phyloP scores from a whole-genome alignment of 164 flowering plant species.

The Chloranthus sessilifolius region DNA sequence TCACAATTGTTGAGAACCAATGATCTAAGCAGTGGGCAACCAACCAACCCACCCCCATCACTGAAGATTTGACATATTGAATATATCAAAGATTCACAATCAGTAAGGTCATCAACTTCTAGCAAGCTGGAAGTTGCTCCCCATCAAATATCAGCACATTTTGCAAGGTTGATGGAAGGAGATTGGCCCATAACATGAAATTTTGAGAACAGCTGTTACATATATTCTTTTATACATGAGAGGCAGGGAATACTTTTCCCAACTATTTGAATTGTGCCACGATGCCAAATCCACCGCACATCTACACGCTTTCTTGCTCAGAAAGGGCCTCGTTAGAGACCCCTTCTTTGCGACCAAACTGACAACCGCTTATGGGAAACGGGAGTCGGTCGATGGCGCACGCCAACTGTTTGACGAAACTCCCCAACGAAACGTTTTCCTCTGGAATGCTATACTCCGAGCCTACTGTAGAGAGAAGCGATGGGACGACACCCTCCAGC shows the following conservation, averaged over 20 bases:
- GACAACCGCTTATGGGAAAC: slow-evolving; percentile 19
- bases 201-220: too few species aligned
- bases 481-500: slow-evolving; percentile 30
- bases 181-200: too few species aligned
- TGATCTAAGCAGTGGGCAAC: too few species aligned
- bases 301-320: slow-evolving; percentile 36
- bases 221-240: too few species aligned
- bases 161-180: too few species aligned
- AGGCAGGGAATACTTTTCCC: slow-evolving; percentile 16
- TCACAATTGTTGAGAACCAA: too few species aligned
- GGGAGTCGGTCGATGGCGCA: slow-evolving; percentile 16
- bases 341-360: slow-evolving; percentile 39
- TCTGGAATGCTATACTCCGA: slow-evolving; percentile 40
- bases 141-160: too few species aligned
- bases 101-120: too few species aligned
- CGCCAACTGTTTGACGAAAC: slow-evolving; percentile 58
- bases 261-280: slow-evolving; percentile 29
- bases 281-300: slow-evolving; percentile 22
- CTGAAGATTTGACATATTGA: too few species aligned
- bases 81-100: too few species aligned
- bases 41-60: too few species aligned
- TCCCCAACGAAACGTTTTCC: slow-evolving; percentile 33
- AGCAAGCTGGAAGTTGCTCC: too few species aligned
- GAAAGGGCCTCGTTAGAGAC: slow-evolving; percentile 26
- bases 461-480: slow-evolving; percentile 30